These are phyloP conservation scores for Phytophthora nicotianae DNA, from an alignment of 352 stramenopile genomes.

Conservation along the genomic window DNA sequence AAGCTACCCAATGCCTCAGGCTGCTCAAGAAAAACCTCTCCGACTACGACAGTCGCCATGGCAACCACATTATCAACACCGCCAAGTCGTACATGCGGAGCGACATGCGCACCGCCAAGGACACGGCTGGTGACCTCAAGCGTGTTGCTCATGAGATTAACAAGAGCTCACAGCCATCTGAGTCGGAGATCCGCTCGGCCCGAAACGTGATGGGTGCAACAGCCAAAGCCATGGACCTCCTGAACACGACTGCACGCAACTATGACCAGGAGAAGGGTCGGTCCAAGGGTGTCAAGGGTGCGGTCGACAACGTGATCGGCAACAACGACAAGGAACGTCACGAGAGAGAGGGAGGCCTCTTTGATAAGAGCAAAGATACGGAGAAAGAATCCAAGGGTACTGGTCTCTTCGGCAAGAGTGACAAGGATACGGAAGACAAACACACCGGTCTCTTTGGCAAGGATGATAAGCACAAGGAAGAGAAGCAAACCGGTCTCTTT, in stretches of 20 bases:
- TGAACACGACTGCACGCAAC: slow-evolving; percentile 24
- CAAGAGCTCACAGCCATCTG: slow-evolving; percentile 11
- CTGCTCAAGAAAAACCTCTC: slow-evolving; percentile 26
- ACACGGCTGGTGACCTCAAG: slow-evolving; percentile 23
- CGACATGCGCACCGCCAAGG: slow-evolving; percentile 24
- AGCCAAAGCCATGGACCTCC: slow-evolving; percentile 24
- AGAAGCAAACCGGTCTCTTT: slow-evolving; percentile 1
- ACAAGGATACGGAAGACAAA: slow-evolving; percentile 12
- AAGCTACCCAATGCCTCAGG: slow-evolving; percentile 17
- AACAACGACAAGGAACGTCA: slow-evolving; percentile 21
- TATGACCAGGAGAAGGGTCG: slow-evolving; percentile 25
- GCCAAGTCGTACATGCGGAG: slow-evolving; percentile 17
- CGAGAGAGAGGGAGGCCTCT: slow-evolving; percentile 8
- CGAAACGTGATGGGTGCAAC: slow-evolving; percentile 18
- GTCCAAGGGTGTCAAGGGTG: slow-evolving; percentile 19
- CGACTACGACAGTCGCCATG: slow-evolving; percentile 23
- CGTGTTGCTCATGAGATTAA: slow-evolving; percentile 20
- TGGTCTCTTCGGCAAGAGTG: slow-evolving; percentile 10
- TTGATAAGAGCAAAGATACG: slow-evolving; percentile 14
- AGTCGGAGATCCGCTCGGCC: slow-evolving; percentile 14
- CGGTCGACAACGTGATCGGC: slow-evolving; percentile 21
- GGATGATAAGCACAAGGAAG: slow-evolving; percentile 2
- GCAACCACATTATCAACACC: slow-evolving; percentile 25
- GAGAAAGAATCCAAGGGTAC: slow-evolving; percentile 5
- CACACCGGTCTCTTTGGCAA: slow-evolving; percentile 12